Evolutionary conservation across 495 filamentous ascomycete species (phyloP).

Genomic region (Trypethelium eluteriae): DNA sequence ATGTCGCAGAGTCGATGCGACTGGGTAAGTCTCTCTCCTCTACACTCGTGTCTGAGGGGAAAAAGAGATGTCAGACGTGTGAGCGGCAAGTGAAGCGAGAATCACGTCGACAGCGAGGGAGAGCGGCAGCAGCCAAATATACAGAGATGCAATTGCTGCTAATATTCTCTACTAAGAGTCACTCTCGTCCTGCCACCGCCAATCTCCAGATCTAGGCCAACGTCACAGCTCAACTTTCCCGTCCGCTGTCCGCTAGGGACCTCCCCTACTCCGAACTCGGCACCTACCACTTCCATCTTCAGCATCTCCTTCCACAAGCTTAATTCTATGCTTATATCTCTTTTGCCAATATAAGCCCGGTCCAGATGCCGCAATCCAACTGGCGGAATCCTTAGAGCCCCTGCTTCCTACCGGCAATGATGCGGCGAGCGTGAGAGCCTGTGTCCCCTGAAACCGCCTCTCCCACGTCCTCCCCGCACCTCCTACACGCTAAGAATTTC

Average conservation of each 20-base stretch:
- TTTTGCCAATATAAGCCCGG: neutral
- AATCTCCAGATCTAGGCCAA: too few species aligned
- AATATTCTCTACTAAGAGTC: too few species aligned
- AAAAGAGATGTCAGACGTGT: neutral
- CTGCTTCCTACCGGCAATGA: neutral
- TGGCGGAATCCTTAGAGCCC: neutral
- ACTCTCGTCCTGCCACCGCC: too few species aligned
- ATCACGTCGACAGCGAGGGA: neutral
- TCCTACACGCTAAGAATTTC: slow-evolving; percentile 8
- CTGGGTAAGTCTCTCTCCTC: slow-evolving; percentile 14
- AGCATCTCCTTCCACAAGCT: neutral
- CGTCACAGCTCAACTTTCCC: too few species aligned
- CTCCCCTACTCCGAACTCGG: neutral
- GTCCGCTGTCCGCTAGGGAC: neutral
- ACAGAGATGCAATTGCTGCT: too few species aligned
- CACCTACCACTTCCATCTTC: neutral
- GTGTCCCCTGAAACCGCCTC: slow-evolving; percentile 49
- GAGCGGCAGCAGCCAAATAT: too few species aligned
- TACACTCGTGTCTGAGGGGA: neutral
- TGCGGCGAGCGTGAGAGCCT: slow-evolving; percentile 11
- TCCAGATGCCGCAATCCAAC: neutral
- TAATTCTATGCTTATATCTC: neutral
- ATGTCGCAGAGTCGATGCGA: slow-evolving; percentile 13
- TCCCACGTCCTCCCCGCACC: slow-evolving; percentile 48
- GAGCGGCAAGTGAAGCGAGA: neutral